These are phyloP conservation scores for Phellopilus nigrolimitatus DNA, from an alignment of 1,284 basidiomycete genomes.

Conservation along the genomic window DNA sequence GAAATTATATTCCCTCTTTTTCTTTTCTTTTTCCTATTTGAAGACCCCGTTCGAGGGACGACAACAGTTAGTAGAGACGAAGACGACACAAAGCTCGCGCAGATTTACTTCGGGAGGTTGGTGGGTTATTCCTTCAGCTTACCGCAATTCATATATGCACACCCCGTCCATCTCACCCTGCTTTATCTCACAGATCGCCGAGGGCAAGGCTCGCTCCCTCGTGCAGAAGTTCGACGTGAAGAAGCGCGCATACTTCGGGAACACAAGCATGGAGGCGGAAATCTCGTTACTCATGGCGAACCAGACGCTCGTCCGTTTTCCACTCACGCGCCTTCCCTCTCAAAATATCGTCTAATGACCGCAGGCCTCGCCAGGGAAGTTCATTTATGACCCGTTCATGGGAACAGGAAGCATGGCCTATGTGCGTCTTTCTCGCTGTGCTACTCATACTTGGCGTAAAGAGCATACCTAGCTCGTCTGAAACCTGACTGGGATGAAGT, in stretches of 20 bases:
- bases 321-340: neutral
- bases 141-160: conserved; percentile 3
- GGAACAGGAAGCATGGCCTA: conserved; percentile 98
- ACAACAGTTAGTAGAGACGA: conserved; percentile 45
- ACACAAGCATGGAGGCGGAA: conserved; percentile 97
- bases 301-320: conserved; percentile 69
- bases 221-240: conserved; percentile 81
- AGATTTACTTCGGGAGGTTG: conserved; percentile 81
- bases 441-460: neutral
- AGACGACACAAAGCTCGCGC: conserved; percentile 62
- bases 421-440: conserved; percentile 37
- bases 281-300: conserved; percentile 95
- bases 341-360: conserved; percentile 1
- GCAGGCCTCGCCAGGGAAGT: conserved; percentile 81
- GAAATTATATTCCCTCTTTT: conserved; percentile 2
- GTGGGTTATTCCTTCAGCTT: conserved; percentile 46
- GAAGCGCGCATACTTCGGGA: conserved; percentile 88
- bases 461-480: too few species aligned
- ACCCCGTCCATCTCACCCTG: conserved; percentile 4
- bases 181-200: conserved; percentile 49
- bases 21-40: conserved; percentile 1
- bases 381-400: conserved; percentile 95
- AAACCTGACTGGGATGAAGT: conserved; percentile 7
- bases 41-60: conserved; percentile 45
- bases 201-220: conserved; percentile 68